Evolutionary conservation across 108 stramenopile species (phyloP), one percentile per base, ranked within the genome.

Genomic region (Conticribra weissflogii): DNA sequence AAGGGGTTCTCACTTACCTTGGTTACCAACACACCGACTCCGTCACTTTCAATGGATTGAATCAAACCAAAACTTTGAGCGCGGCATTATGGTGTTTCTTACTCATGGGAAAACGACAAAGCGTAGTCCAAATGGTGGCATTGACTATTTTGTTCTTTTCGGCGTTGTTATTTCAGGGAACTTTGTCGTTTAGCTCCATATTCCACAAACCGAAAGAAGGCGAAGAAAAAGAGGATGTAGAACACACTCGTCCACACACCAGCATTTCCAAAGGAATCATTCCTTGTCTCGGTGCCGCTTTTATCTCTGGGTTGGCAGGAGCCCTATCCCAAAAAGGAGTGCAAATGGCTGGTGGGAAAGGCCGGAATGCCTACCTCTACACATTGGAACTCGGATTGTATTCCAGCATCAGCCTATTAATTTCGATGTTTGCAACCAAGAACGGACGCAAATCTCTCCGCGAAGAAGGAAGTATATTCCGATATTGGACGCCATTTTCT

Each of bases 11-110:
- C 12, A 73, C 83, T 7, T 91, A 89, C 62, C 34, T 87, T 15
- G 90, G 90, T 34, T 92, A 96, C 68, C 85, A 88, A 72, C 70
- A 95, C 70, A 81, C 96, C 8, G 91, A 92, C 70, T 76, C 94
- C 2, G 83, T 97, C 1, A 89, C 88, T 16, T 94, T 87, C 71
- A 95, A 95, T 76, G 87, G 85, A 27, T 71, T 94, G 63, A 93
- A 83, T 60, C 93, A 95, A 77, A 93, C 91, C 12, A 94, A 93
- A 67, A 88, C 83, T 23, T 57, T 65, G 63, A 65, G 63, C 34
- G 96, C 97, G 25, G 97, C 97, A 52, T 59, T 97, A 5, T 97
- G 90, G 73, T 94, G 96, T 51, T 97, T 66, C 63, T 55, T 96
- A 21, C 65, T 97, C 25, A 85, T 96, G 89, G 92, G 92, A 34